Base-by-base conservation (phyloP, 2,329 filamentous ascomycete species). In the Huntiella decipiens region DNA sequence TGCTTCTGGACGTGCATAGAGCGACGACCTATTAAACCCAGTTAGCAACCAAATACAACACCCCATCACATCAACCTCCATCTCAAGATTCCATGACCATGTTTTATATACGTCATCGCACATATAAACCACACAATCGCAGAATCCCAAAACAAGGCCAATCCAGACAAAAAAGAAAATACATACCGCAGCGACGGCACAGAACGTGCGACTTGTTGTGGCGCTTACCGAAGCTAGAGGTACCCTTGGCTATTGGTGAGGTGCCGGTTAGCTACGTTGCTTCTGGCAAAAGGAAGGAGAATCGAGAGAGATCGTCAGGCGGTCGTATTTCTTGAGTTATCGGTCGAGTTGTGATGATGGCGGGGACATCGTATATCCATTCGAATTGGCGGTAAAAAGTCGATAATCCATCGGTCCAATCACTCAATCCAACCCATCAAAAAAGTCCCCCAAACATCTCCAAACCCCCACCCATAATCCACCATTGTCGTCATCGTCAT, bases 1-100 rank as follows among this genome's bases (percentile, higher is more conserved):
- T 94, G 81, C 83, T 98, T 98, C 77, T 98, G 91, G 73, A 96
- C 79, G 81, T 98, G 91, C 70, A 95, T 80, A 62, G 91, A 94
- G 66, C 91, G 87, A 66, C 83, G 82, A 71, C 88, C 86, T 92
- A 60, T 11, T 34, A 7, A 41, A 22, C 44, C 40, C 41, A 16
- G 28, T 44, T 28, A 47, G 19, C 19, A 41, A 28, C 22, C 6
- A 28, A 28, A 28, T 28, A 7, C 22, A 28, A 28, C 22, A 28
- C 7, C 22, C 22, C 22, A 28, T 5, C 22, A 28, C 22, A 28
- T 5, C 22, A 28, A 19, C 17, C 17, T 19, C 4, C 17, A 19
- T 19, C 22, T 28, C 22, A 28, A 10, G 8, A 28, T 3, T 28
- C 22, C 22, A 28, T 3, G 7, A 28, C 22, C 22, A 39, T 39